Base-by-base conservation (phyloP, 2,329 filamentous ascomycete species). In the Biscogniauxia sp. region DNA sequence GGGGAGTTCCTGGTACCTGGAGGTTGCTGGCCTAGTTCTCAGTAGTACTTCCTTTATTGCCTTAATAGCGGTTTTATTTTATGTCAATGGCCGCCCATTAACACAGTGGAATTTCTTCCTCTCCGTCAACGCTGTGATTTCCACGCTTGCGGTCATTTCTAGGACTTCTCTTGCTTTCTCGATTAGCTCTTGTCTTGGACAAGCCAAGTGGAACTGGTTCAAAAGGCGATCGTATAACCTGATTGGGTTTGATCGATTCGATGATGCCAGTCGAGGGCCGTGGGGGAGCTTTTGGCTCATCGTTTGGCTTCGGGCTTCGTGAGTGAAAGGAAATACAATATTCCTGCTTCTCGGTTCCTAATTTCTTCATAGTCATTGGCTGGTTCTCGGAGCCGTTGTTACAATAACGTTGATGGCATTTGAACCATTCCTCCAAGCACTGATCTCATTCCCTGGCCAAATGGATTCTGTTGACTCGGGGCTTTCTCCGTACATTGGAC, bases 161-260 rank as follows among this genome's bases (percentile, higher is more conserved):
- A 55, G 66, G 45, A 61, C 64, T 3, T 61, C 62, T 5, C 52
- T 69, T 4, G 66, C 53, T 23, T 70, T 70, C 45, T 64, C 62
- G 1, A 63, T 71, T 32, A 64, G 66, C 41, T 69, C 68, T 9
- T 69, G 66, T 26, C 54, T 71, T 1, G 63, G 58, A 1, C 68
- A 70, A 51, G 61, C 57, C 7, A 70, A 70, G 49, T 70, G 68
- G 65, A 68, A 69, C 28, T 68, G 65, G 66, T 66, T 70, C 20
- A 61, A 51, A 45, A 62, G 56, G 20, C 53, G 60, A 1, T 17
- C 62, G 1, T 66, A 61, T 41, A 63, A 55, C 9, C 51, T 70
- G 7, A 20, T 68, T 4, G 60, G 57, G 1, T 69, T 70, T 53
- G 64, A 68, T 51, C 63, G 63, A 20, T 65, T 71, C 50, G 69